A percentile compares a stretch with the other conserved stretches of the same genome.
Evolutionary conservation across 2,329 filamentous ascomycete genomes (phyloP).

Genomic region (Dothistroma pini): DNA sequence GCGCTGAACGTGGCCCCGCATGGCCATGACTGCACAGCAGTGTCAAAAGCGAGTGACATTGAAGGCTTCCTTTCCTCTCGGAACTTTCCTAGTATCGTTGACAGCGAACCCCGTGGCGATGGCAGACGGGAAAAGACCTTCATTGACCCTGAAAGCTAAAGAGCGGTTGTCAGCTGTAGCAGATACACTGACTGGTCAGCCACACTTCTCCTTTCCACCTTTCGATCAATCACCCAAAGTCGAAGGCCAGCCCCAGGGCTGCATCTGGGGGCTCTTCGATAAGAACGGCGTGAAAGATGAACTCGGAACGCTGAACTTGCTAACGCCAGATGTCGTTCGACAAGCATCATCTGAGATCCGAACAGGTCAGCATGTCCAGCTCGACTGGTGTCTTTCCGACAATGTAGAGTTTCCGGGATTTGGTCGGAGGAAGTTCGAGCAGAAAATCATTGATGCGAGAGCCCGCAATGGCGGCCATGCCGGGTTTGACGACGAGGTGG

Average conservation of each 20-base stretch:
- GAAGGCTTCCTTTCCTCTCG: too few species aligned
- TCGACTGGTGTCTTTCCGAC: conserved; percentile 44
- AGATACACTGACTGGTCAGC: conserved; percentile 15
- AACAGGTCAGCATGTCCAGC: conserved; percentile 51
- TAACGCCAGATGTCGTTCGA: conserved; percentile 47
- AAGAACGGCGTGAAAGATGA: conserved; percentile 41
- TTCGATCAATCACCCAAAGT: conserved; percentile 27
- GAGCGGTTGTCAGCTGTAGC: conserved; percentile 25
- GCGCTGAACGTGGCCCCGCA: not conserved
- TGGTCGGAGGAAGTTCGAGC: conserved; percentile 26
- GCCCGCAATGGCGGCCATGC: conserved; percentile 13
- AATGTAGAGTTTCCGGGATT: conserved; percentile 35
- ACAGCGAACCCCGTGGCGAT: not conserved
- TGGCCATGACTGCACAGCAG: not conserved
- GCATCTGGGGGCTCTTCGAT: conserved; percentile 20
- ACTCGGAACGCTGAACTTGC: conserved; percentile 52
- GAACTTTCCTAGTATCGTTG: not conserved
- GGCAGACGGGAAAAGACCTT: not conserved
- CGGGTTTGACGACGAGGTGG: conserved; percentile 49
- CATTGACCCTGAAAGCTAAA: conserved; percentile 11
- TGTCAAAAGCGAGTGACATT: too few species aligned
- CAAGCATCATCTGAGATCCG: conserved; percentile 44
- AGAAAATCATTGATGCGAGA: conserved; percentile 28
- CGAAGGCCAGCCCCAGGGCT: conserved; percentile 24
- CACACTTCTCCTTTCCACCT: conserved; percentile 21